Conservation (phyloP, 176 grass and related monocot genomes). For the Oryza brachyantha region DNA sequence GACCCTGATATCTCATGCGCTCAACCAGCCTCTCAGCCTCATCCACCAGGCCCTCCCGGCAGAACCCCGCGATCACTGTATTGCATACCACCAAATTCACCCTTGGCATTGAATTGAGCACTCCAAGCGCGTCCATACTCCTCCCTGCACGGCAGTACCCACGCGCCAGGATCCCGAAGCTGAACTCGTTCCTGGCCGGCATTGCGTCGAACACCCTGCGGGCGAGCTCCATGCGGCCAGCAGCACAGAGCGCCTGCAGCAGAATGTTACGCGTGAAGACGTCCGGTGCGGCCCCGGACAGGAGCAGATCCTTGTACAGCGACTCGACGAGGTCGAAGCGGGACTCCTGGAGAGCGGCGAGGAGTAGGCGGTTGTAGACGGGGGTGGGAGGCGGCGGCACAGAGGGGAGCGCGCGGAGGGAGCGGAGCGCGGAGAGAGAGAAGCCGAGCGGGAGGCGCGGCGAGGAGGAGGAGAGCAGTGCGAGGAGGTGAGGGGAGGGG, state of each 20-base stretch:
- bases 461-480: slow-evolving; percentile 22
- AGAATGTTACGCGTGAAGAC: slow-evolving; percentile 80
- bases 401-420: slow-evolving; percentile 60
- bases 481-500: slow-evolving; percentile 39
- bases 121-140: slow-evolving; percentile 35
- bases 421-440: slow-evolving; percentile 57
- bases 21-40: slow-evolving; percentile 81
- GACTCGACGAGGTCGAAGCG: slow-evolving; percentile 68
- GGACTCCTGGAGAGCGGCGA: slow-evolving; percentile 49
- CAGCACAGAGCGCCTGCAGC: slow-evolving; percentile 57
- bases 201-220: slow-evolving; percentile 85
- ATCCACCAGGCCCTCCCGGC: slow-evolving; percentile 59
- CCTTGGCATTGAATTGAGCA: slow-evolving; percentile 64
- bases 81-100: slow-evolving; percentile 83
- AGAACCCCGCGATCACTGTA: slow-evolving; percentile 78
- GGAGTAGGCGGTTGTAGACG: slow-evolving; percentile 71
- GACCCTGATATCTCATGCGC: slow-evolving; percentile 59
- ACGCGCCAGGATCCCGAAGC: slow-evolving; percentile 69
- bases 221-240: slow-evolving; percentile 64
- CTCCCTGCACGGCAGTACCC: slow-evolving; percentile 58
- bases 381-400: slow-evolving; percentile 50
- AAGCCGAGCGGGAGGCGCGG: slow-evolving; percentile 33
- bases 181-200: slow-evolving; percentile 65
- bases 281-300: slow-evolving; percentile 58
- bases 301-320: slow-evolving; percentile 79